Conservation (phyloP, 495 filamentous ascomycete genomes). For the Paragyromitra xinjiangensis region DNA sequence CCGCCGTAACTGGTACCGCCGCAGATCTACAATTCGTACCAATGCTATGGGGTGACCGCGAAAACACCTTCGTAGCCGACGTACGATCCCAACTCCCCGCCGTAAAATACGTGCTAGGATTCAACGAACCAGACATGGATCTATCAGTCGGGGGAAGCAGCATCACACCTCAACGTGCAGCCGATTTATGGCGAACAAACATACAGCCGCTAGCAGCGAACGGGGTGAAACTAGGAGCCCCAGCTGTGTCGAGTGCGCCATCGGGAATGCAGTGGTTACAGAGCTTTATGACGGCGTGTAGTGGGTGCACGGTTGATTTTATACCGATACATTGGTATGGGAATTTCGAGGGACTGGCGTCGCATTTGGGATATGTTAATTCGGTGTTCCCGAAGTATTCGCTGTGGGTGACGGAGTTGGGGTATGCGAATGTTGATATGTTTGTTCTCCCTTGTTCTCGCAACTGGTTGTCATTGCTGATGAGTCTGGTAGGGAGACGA, state of each 20-base stretch:
- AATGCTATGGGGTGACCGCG: constrained; percentile 74
- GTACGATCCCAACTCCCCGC: constrained; percentile 61
- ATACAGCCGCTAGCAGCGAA: constrained; percentile 70
- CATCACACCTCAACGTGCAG: constrained; percentile 67
- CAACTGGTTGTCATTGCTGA: neutral
- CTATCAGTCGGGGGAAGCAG: constrained; percentile 66
- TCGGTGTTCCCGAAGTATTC: constrained; percentile 57
- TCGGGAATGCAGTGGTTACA: constrained; percentile 71
- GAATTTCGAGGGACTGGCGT: constrained; percentile 75
- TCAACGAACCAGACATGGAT: constrained; percentile 77
- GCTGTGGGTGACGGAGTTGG: constrained; percentile 55
- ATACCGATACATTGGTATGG: constrained; percentile 82
- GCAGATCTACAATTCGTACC: constrained; percentile 76
- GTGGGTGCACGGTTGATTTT: constrained; percentile 72
- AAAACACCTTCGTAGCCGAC: constrained; percentile 61
- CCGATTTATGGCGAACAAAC: constrained; percentile 71
- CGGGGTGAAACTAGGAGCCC: constrained; percentile 68
- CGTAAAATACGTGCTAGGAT: constrained; percentile 71
- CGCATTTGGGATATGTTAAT: constrained; percentile 71
- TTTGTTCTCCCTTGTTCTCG: constrained; percentile 30
- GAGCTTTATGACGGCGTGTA: constrained; percentile 46
- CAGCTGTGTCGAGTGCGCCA: constrained; percentile 66
- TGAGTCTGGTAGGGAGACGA: constrained; percentile 43
- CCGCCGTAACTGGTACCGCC: constrained; percentile 59
- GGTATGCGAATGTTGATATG: constrained; percentile 52